Conservation (phyloP, 2,329 filamentous ascomycete genomes). For the Xylariaceae sp. region DNA sequence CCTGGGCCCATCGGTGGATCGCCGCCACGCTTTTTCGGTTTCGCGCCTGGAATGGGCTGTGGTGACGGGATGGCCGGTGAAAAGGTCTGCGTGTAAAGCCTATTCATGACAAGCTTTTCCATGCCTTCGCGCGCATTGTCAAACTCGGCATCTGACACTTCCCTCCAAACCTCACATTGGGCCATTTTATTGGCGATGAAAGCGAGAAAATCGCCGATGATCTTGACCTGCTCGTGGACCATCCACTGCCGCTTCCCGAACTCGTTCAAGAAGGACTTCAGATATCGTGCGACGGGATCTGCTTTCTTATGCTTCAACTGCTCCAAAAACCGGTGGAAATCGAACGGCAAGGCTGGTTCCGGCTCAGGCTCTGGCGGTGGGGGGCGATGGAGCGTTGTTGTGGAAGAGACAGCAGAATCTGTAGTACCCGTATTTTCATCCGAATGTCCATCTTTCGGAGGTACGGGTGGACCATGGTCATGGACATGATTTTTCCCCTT, state of each 20-base stretch:
- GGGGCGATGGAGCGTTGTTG: conserved; percentile 53
- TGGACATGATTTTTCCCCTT: conserved; percentile 34
- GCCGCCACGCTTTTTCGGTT: conserved; percentile 63
- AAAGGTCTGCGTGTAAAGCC: conserved; percentile 92
- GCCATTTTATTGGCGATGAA: conserved; percentile 99
- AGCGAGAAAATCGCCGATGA: conserved; percentile 90
- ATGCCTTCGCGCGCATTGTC: conserved; percentile 98
- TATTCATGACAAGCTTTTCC: conserved; percentile 99
- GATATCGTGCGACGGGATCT: conserved; percentile 93
- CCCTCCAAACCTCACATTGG: conserved; percentile 91
- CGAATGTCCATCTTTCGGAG: conserved; percentile 55
- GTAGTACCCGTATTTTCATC: conserved; percentile 36
- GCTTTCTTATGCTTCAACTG: conserved; percentile 94
- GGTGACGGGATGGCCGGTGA: conserved; percentile 86
- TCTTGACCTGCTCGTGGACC: conserved; percentile 99
- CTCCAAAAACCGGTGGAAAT: conserved; percentile 95
- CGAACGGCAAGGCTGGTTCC: conserved; percentile 84
- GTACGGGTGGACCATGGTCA: conserved; percentile 54
- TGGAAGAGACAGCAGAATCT: conserved; percentile 44
- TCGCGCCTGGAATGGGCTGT: conserved; percentile 65
- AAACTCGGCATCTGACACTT: conserved; percentile 93
- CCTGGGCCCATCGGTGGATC: conserved; percentile 72
- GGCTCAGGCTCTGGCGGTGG: conserved; percentile 71
- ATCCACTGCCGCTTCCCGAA: conserved; percentile 99
- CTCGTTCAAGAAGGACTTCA: conserved; percentile 89